Conservation (phyloP, 345 rosid genomes). For the Arabidopsis thaliana region DNA sequence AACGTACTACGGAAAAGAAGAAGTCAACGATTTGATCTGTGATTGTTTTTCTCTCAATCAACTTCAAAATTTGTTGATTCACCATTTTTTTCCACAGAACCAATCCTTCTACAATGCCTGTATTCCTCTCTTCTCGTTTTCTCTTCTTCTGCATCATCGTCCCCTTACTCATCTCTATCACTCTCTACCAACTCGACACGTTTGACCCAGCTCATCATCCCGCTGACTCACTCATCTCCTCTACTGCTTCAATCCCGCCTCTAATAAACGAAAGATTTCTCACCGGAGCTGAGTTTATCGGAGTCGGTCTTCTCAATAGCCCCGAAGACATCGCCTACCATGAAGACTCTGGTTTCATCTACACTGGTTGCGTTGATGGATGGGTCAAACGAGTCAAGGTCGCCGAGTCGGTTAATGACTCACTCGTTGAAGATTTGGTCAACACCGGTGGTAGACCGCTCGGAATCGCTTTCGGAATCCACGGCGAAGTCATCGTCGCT, state of each 20-base stretch:
- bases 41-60: not conserved
- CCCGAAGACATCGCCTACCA: conserved; percentile 77
- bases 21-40: not conserved
- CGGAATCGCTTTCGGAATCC: conserved; percentile 62
- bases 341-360: conserved; percentile 45
- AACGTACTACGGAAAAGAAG: not conserved
- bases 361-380: conserved; percentile 73
- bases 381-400: conserved; percentile 75
- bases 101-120: conserved; percentile 13
- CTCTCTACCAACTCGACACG: conserved; percentile 53
- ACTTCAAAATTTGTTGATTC: not conserved
- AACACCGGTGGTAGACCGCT: conserved; percentile 88
- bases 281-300: conserved; percentile 57
- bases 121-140: conserved; percentile 8
- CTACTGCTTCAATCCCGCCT: conserved; percentile 29
- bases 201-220: conserved; percentile 64
- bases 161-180: conserved; percentile 49
- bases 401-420: conserved; percentile 44
- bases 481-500: conserved; percentile 62
- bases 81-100: not conserved
- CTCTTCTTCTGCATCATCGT: conserved; percentile 30
- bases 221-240: conserved; percentile 39
- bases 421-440: conserved; percentile 65
- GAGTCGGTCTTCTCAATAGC: conserved; percentile 47
- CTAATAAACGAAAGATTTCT: conserved; percentile 45